These are phyloP conservation scores for Circinella umbellata DNA, from an alignment of 371 early-diverging fungal genomes.

Conservation along the genomic window DNA sequence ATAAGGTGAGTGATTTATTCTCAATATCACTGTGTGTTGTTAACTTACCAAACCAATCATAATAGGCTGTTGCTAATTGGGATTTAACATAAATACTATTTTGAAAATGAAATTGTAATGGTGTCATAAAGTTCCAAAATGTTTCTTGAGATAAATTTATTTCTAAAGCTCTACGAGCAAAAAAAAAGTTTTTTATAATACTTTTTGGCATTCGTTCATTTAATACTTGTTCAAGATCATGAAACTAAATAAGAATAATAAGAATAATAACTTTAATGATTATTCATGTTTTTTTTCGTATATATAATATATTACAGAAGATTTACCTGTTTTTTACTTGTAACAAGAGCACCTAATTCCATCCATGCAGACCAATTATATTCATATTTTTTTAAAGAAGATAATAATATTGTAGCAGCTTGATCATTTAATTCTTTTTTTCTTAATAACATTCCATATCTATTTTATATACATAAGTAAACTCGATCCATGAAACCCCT, in stretches of 20 bases:
- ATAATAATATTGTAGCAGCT: constrained; percentile 63
- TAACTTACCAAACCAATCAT: constrained; percentile 41
- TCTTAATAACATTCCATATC: constrained; percentile 60
- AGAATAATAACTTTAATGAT: neutral
- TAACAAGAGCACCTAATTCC: constrained; percentile 66
- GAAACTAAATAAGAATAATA: neutral
- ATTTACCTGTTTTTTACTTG: constrained; percentile 52
- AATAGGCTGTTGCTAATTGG: constrained; percentile 61
- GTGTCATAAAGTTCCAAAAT: constrained; percentile 34
- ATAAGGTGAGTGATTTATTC: no score
- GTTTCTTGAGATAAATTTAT: constrained; percentile 27
- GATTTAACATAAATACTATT: constrained; percentile 65
- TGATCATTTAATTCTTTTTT: constrained; percentile 46
- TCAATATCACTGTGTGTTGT: neutral
- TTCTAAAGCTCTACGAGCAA: constrained; percentile 58
- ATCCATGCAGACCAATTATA: constrained; percentile 95
- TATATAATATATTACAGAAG: neutral
- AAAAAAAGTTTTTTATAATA: constrained; percentile 66
- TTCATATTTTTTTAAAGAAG: constrained; percentile 72
- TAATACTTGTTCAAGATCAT: constrained; percentile 28
- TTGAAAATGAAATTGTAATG: constrained; percentile 43
- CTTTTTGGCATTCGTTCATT: constrained; percentile 36
- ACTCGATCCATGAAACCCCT: no score
- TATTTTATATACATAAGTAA: constrained; percentile 10
- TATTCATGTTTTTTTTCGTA: no score